phyloP scores from a whole-genome alignment of 2,329 filamentous ascomycete genomes.

The Raffaelea deltoideospora region DNA sequence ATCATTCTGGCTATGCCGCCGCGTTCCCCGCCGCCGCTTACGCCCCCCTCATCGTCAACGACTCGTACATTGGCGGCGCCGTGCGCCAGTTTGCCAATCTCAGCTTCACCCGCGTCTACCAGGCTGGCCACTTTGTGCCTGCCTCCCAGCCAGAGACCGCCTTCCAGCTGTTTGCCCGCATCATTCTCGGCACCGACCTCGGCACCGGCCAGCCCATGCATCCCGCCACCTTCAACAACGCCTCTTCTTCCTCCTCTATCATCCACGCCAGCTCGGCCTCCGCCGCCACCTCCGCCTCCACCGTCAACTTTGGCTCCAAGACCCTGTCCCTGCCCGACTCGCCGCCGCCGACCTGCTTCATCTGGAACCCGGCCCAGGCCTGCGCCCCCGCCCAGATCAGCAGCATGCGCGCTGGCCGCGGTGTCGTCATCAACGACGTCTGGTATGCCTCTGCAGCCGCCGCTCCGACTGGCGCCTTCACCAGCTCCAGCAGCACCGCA shows the following conservation, averaged over 20 bases:
- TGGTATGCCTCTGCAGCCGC: constrained; percentile 29
- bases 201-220: constrained; percentile 38
- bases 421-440: constrained; percentile 43
- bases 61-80: constrained; percentile 51
- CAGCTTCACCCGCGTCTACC: constrained; percentile 50
- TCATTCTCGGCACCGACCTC: constrained; percentile 38
- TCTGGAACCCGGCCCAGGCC: constrained; percentile 14
- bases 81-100: constrained; percentile 67
- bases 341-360: constrained; percentile 21
- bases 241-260: no score
- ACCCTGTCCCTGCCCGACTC: constrained; percentile 15
- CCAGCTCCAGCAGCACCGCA: neutral
- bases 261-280: no score
- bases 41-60: constrained; percentile 53
- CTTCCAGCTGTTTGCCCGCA: constrained; percentile 44
- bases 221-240: constrained; percentile 26
- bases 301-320: constrained; percentile 21
- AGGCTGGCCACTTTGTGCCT: constrained; percentile 48
- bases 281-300: no score
- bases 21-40: constrained; percentile 56
- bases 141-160: constrained; percentile 46
- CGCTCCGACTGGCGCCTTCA: constrained; percentile 23
- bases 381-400: constrained; percentile 28
- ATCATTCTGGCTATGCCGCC: constrained; percentile 32
- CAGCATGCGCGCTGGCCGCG: constrained; percentile 34